A percentile compares a stretch with the other conserved stretches of the same genome.
These are phyloP conservation scores for Hymenoscyphus fraxineus DNA, from an alignment of 2,329 filamentous ascomycete genomes.

Conservation along the genomic window DNA sequence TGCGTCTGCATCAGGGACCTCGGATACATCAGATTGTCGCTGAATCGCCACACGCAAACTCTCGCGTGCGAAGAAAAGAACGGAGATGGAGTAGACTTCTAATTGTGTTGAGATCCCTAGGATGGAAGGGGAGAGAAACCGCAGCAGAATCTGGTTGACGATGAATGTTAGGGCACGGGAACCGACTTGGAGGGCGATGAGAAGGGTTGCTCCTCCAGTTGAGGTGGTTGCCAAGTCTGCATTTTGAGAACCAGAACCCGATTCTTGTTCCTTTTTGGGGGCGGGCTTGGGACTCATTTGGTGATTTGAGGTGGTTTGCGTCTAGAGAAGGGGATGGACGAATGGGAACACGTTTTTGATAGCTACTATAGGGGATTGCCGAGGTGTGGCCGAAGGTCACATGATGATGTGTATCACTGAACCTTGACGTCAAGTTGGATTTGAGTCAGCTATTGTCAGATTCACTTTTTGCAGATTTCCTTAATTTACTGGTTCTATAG, in stretches of 20 bases:
- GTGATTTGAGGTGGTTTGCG: neutral
- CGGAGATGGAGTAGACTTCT: conserved; percentile 86
- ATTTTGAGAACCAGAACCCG: neutral
- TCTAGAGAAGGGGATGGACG: neutral
- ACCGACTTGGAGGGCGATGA: conserved; percentile 81
- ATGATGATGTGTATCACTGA: neutral
- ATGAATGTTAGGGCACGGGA: conserved; percentile 88
- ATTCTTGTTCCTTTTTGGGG: neutral
- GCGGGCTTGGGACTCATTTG: conserved; percentile 2
- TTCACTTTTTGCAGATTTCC: neutral
- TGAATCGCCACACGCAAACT: conserved; percentile 89
- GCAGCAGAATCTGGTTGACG: conserved; percentile 86
- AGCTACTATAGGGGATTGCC: neutral
- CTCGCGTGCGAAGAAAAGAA: conserved; percentile 93
- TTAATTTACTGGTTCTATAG: neutral
- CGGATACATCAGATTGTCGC: conserved; percentile 53
- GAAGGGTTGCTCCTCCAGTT: conserved; percentile 34
- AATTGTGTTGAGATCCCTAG: conserved; percentile 85
- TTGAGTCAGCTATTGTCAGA: neutral
- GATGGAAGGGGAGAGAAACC: conserved; percentile 78
- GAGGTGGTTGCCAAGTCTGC: conserved; percentile 22
- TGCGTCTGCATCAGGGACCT: conserved; percentile 5
- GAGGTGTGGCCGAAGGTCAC: neutral
- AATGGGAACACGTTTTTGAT: conserved; percentile 2
- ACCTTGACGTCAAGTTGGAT: neutral